Evolutionary conservation across 306 rosid species (phyloP).

Genomic region (Purshia tridentata): DNA sequence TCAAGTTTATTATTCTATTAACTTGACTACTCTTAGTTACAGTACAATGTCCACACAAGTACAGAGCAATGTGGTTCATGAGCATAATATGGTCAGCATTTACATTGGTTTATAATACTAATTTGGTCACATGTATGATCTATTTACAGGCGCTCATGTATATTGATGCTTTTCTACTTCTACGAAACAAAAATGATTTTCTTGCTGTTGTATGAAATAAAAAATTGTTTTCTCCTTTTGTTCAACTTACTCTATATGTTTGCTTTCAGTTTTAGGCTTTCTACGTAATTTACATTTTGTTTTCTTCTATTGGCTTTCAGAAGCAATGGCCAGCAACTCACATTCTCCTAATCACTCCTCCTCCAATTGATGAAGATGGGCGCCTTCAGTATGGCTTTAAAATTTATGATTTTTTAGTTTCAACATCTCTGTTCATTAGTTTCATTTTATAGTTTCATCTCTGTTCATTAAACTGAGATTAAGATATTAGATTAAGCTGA

Average conservation of each 20-base stretch:
- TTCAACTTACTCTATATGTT: not conserved
- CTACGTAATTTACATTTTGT: slow-evolving; percentile 1
- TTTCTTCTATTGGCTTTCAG: slow-evolving; percentile 39
- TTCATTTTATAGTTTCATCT: not conserved
- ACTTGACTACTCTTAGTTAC: not conserved
- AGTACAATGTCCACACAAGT: not conserved
- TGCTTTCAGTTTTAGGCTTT: slow-evolving; percentile 14
- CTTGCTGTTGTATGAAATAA: not conserved
- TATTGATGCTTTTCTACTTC: not conserved
- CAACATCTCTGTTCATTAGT: not conserved
- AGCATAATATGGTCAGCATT: not conserved
- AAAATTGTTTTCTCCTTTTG: not conserved
- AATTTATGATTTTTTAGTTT: slow-evolving; percentile 1
- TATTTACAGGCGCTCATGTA: not conserved
- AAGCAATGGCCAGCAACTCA: slow-evolving; percentile 66
- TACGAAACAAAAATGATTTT: not conserved
- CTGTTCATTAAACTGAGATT: too few relatives aligned
- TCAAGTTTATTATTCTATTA: not conserved
- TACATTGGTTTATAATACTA: not conserved
- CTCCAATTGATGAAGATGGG: slow-evolving; percentile 80
- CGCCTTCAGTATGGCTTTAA: slow-evolving; percentile 52
- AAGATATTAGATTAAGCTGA: not conserved
- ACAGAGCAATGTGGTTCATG: not conserved
- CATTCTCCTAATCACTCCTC: slow-evolving; percentile 74
- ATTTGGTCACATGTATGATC: not conserved